phyloP scores from a whole-genome alignment of 495 filamentous ascomycete species.

The Podospora didyma region DNA sequence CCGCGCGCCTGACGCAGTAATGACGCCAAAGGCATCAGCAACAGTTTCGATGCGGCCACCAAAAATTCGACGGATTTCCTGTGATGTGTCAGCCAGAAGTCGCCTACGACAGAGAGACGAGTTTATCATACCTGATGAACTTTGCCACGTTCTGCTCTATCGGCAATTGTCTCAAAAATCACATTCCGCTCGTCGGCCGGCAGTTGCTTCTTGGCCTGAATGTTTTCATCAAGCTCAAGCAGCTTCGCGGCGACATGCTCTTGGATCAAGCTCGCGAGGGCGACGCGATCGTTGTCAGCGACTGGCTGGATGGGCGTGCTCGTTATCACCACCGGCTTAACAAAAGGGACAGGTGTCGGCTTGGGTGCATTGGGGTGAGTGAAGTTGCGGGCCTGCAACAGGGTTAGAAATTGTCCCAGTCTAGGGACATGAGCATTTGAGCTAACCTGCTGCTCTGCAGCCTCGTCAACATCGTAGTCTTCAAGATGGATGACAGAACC shows the following conservation, averaged over 20 bases:
- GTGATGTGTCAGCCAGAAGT: conserved; percentile 4
- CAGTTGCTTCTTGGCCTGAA: conserved; percentile 22
- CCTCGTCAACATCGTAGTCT: conserved; percentile 45
- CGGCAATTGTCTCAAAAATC: conserved; percentile 31
- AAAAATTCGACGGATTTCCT: conserved; percentile 47
- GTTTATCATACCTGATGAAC: conserved; percentile 35
- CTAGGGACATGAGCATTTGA: not conserved
- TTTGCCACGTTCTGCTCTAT: conserved; percentile 33
- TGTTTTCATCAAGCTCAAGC: conserved; percentile 27
- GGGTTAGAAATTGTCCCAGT: not conserved
- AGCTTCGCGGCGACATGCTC: conserved; percentile 28
- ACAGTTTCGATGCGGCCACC: conserved; percentile 24
- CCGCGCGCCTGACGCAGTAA: conserved; percentile 31
- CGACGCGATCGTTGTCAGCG: conserved; percentile 18
- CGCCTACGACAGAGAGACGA: not conserved
- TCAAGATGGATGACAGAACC: conserved; percentile 76
- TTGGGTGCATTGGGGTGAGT: not conserved
- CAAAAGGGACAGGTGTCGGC: not conserved
- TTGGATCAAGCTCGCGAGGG: conserved; percentile 26
- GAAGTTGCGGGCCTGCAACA: too few species aligned
- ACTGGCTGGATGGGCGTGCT: conserved; percentile 7
- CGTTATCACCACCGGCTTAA: not conserved
- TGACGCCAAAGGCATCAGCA: conserved; percentile 23
- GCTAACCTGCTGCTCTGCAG: conserved; percentile 28
- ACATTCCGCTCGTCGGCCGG: conserved; percentile 18